Evolutionary conservation across 1,139 yeast genomes (phyloP), one percentile per base, ranked within the genome.

Genomic region (Kluyveromyces sp.): DNA sequence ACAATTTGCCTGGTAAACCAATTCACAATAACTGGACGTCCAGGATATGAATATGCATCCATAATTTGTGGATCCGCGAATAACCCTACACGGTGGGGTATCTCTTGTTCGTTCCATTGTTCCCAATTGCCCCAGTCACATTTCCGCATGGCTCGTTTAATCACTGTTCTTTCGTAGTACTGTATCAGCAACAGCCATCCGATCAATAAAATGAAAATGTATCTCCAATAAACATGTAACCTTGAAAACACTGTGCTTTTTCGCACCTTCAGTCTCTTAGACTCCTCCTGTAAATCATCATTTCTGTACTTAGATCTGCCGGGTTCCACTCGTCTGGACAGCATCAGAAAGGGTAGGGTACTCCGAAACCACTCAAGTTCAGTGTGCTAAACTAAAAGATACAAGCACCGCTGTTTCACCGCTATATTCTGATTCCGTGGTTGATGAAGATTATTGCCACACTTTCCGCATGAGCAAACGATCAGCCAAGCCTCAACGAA

Each of bases 1-100:
- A 68, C 45, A 7, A 73, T 52, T 45, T 66, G 62, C 47, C 69
- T 67, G 1, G 81, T 71, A 26, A 78, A 48, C 46, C 65, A 66
- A 50, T 78, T 73, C 18, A 77, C 49, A 1, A 70, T 33, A 6
- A 60, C 51, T 0, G 81, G 77, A 53, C 80, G 67, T 2, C 69
- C 73, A 3, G 84, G 83, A 56, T 83, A 83, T 0, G 88, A 79
- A 58, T 75, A 73, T 7, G 71, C 80, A 58, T 92, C 97, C 52
- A 89, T 83, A 35, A 92, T 71, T 60, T 92, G 97, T 0, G 97
- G 97, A 60, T 92, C 98, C 0, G 96, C 97, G 37, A 86, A 70
- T 15, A 92, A 61, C 0, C 84, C 83, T 2, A 89, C 69, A 42
- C 81, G 73, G 52, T 81, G 80, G 0, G 87, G 78, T 1, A 54